A percentile compares a stretch with the other conserved stretches of the same genome.
Evolutionary conservation across 2,329 filamentous ascomycete species (phyloP).

Genomic region (Apiospora marii): DNA sequence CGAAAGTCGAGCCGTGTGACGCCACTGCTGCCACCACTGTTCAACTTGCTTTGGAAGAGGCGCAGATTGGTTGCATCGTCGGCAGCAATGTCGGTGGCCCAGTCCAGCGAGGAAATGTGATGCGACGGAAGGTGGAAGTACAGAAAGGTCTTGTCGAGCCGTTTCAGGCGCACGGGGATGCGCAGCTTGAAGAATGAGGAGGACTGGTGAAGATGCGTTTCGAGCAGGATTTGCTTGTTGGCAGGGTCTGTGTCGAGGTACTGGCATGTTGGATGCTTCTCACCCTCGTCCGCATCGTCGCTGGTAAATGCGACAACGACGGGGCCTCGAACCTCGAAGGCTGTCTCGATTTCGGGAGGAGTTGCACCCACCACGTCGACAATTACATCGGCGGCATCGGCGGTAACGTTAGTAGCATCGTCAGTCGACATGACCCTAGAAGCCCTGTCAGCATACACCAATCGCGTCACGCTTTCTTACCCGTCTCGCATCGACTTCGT

Average conservation of each 20-base stretch:
- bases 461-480: slow-evolving; percentile 14
- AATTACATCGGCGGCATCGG: not conserved
- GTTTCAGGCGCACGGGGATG: slow-evolving; percentile 6
- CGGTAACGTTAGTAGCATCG: not conserved
- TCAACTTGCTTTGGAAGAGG: not conserved
- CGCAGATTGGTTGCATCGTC: not conserved
- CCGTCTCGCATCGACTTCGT: not conserved
- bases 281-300: not conserved
- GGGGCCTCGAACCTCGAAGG: slow-evolving; percentile 14
- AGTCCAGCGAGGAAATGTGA: slow-evolving; percentile 1
- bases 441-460: not conserved
- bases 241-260: slow-evolving; percentile 13
- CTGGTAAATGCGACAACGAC: not conserved
- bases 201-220: not conserved
- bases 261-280: not conserved
- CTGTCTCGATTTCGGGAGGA: not conserved
- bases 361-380: not conserved
- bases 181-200: slow-evolving; percentile 11
- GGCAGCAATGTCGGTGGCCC: not conserved
- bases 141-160: slow-evolving; percentile 14
- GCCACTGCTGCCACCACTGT: not conserved
- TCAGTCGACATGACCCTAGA: slow-evolving; percentile 6
- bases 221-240: slow-evolving; percentile 21
- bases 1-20: not conserved
- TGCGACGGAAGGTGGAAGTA: slow-evolving; percentile 18